These are phyloP conservation scores for Ocimum tenuiflorum DNA, from an alignment of 257 asterid species.

Conservation along the genomic window DNA sequence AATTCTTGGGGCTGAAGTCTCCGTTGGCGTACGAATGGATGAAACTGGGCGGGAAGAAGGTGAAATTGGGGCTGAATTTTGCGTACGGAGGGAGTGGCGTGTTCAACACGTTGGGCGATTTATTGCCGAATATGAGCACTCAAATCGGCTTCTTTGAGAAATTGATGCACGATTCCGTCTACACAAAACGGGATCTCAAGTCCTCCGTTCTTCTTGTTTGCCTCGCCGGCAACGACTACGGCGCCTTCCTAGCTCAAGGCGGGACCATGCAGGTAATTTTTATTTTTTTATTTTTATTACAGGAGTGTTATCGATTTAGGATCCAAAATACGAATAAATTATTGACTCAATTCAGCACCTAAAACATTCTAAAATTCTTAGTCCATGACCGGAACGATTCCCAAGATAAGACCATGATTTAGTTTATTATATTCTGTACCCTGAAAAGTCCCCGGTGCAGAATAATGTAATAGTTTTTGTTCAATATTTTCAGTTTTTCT, in stretches of 20 bases:
- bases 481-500: too few species aligned
- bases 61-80: slow-evolving; percentile 60
- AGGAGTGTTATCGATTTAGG: too few species aligned
- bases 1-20: slow-evolving; percentile 55
- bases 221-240: slow-evolving; percentile 71
- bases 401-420: too few species aligned
- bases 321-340: too few species aligned
- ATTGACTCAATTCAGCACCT: too few species aligned
- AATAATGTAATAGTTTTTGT: too few species aligned
- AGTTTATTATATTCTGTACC: too few species aligned
- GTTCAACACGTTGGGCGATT: slow-evolving; percentile 39
- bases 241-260: slow-evolving; percentile 33
- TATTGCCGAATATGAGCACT: slow-evolving; percentile 64
- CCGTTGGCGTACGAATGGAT: slow-evolving; percentile 66
- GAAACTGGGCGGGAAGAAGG: slow-evolving; percentile 35
- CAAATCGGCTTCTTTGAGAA: slow-evolving; percentile 58
- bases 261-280: slow-evolving; percentile 46
- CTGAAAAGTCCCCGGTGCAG: too few species aligned
- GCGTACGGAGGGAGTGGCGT: slow-evolving; percentile 97
- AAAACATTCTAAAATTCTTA: too few species aligned
- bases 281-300: too few species aligned
- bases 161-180: slow-evolving; percentile 35
- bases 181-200: slow-evolving; percentile 37
- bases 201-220: slow-evolving; percentile 47
- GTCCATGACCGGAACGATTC: too few species aligned